Conservation (phyloP, 2,329 filamentous ascomycete genomes). For the Epichloe sibirici region DNA sequence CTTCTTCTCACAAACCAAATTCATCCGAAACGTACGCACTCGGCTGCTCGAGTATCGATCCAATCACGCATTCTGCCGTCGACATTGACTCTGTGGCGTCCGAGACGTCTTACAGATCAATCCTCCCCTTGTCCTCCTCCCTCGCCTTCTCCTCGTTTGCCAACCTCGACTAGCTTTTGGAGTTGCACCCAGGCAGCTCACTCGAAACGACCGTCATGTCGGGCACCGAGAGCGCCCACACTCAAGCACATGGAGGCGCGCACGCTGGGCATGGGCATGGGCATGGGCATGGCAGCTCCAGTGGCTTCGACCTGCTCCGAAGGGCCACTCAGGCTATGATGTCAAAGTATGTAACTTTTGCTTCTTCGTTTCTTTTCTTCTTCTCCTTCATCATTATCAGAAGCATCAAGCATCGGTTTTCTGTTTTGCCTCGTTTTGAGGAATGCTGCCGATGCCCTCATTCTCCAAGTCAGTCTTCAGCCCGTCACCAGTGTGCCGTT, state of each 20-base stretch:
- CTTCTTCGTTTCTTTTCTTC: background rate
- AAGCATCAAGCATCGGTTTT: background rate
- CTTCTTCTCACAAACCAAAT: background rate
- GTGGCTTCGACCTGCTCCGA: slow-evolving; percentile 44
- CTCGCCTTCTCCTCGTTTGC: background rate
- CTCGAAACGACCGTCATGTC: slow-evolving; percentile 28
- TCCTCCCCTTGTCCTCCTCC: background rate
- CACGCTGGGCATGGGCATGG: slow-evolving; percentile 1
- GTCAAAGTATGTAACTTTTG: slow-evolving; percentile 40
- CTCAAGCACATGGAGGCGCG: slow-evolving; percentile 11
- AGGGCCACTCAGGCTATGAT: slow-evolving; percentile 52
- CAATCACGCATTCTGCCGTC: background rate
- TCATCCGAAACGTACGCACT: background rate
- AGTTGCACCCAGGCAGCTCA: background rate
- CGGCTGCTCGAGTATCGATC: background rate
- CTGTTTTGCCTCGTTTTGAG: too few species aligned
- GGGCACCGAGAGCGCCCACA: slow-evolving; percentile 29
- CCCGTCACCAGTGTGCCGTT: background rate
- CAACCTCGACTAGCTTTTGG: background rate
- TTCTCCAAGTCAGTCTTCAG: background rate
- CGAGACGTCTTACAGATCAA: background rate
- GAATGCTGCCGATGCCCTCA: background rate
- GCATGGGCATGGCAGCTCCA: slow-evolving; percentile 17
- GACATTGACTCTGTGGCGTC: background rate
- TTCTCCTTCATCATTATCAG: background rate